phyloP scores from a whole-genome alignment of 75 land plant species.

The Cunninghamia lanceolata region DNA sequence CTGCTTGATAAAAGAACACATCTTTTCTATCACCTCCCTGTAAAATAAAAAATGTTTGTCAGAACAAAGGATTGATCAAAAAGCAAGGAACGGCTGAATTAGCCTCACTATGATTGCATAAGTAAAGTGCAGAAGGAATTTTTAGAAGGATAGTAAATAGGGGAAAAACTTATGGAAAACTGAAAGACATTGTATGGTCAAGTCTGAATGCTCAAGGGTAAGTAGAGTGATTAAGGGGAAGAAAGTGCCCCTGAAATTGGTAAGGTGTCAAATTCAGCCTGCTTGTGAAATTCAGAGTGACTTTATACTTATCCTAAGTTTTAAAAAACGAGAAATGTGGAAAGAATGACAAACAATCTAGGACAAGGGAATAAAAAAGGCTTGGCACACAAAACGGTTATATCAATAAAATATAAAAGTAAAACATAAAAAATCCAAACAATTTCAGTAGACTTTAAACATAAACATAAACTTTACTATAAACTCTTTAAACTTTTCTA shows the following conservation, averaged over 20 bases:
- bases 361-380: neutral
- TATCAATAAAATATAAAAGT: neutral
- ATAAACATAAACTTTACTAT: neutral
- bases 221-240: neutral
- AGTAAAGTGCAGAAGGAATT: neutral
- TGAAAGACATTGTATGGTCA: neutral
- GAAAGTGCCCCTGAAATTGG: neutral
- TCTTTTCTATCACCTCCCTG: constrained; percentile 99
- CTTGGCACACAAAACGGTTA: neutral
- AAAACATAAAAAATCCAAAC: neutral
- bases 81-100: neutral
- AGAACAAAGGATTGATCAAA: neutral
- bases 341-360: neutral
- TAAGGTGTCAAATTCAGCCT: neutral
- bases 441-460: neutral
- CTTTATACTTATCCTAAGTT: neutral
- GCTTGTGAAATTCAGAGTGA: neutral
- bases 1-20: constrained; percentile 99
- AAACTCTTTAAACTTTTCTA: too few relatives aligned
- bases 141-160: neutral
- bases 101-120: constrained; percentile 1
- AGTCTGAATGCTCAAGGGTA: neutral
- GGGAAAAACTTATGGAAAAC: neutral
- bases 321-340: neutral
- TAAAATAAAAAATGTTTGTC: constrained; percentile 8